These are phyloP conservation scores for Pleurotus platypus DNA, from an alignment of 768 basidiomycete species.

Conservation along the genomic window DNA sequence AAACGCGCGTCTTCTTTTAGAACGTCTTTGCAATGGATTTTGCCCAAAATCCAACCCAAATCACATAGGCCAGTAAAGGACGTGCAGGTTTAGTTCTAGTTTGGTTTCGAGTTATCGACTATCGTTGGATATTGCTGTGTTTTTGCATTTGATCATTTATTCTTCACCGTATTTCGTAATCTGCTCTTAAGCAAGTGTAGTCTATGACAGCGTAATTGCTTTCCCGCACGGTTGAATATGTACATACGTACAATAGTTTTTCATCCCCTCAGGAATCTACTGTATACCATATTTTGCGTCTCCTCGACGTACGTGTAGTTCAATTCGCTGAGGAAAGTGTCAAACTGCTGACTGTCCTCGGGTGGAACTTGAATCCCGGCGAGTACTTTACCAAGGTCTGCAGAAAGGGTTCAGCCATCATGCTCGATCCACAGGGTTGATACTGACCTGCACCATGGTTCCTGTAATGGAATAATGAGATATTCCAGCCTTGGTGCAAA, in stretches of 20 bases:
- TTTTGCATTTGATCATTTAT: slow-evolving; percentile 6
- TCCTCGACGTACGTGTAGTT: slow-evolving; percentile 92
- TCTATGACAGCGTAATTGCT: slow-evolving; percentile 4
- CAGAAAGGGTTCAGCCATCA: slow-evolving; percentile 2
- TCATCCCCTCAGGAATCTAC: slow-evolving; percentile 55
- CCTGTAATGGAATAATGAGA: slow-evolving; percentile 95
- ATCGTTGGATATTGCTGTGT: not conserved
- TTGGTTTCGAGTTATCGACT: too few relatives aligned
- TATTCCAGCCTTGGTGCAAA: slow-evolving; percentile 85
- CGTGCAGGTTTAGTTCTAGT: not conserved
- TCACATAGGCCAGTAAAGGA: slow-evolving; percentile 15
- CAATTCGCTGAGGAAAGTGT: slow-evolving; percentile 69
- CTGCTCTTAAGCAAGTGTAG: not conserved
- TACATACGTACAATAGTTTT: not conserved
- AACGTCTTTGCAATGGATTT: slow-evolving; percentile 26
- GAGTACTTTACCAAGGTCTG: slow-evolving; percentile 90
- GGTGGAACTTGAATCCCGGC: slow-evolving; percentile 91
- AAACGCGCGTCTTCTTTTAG: slow-evolving; percentile 22
- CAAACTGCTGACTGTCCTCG: slow-evolving; percentile 62
- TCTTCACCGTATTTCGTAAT: slow-evolving; percentile 9
- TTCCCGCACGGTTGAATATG: too few relatives aligned
- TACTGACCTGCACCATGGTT: slow-evolving; percentile 88
- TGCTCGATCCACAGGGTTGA: not conserved
- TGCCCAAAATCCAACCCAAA: slow-evolving; percentile 13
- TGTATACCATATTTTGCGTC: slow-evolving; percentile 85